Conservation (phyloP, 495 filamentous ascomycete species). For the Penicillium alfredii region DNA sequence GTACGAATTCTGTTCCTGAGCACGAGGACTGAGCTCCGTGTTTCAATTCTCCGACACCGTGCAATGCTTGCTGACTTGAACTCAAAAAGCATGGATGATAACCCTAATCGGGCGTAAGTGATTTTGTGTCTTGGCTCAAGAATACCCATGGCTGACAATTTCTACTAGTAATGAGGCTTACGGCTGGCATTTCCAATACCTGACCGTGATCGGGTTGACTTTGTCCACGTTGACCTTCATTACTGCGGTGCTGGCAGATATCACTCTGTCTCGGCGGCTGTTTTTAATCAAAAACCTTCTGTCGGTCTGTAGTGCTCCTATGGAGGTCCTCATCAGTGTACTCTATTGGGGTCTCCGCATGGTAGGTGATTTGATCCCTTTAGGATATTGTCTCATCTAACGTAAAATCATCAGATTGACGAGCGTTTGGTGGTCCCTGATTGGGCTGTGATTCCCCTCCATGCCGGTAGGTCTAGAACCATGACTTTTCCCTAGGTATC, state of each 20-base stretch:
- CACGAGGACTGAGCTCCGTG: no score
- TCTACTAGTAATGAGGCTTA: slow-evolving; percentile 56
- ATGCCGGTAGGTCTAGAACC: slow-evolving; percentile 32
- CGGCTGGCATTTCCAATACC: slow-evolving; percentile 79
- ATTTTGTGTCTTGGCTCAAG: slow-evolving; percentile 19
- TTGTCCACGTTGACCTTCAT: slow-evolving; percentile 64
- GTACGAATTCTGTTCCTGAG: slow-evolving; percentile 25
- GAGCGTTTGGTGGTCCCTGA: slow-evolving; percentile 53
- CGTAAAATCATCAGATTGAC: slow-evolving; percentile 53
- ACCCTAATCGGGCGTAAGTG: slow-evolving; percentile 42
- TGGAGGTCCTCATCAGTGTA: slow-evolving; percentile 77
- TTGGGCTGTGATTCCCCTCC: slow-evolving; percentile 36
- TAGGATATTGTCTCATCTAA: slow-evolving; percentile 5
- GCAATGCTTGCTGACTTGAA: slow-evolving; percentile 4
- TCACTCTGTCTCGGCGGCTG: slow-evolving; percentile 56
- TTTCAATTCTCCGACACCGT: slow-evolving; percentile 13
- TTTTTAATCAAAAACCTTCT: slow-evolving; percentile 72
- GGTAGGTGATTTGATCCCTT: slow-evolving; percentile 20
- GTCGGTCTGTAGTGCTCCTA: slow-evolving; percentile 64
- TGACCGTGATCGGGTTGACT: slow-evolving; percentile 75
- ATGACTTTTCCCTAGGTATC: neutral
- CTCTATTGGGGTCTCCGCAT: slow-evolving; percentile 73
- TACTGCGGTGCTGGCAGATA: slow-evolving; percentile 67
- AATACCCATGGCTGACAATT: slow-evolving; percentile 13
- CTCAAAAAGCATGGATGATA: slow-evolving; percentile 36